Evolutionary conservation across 345 rosid genomes (phyloP), one percentile per base, ranked within the genome.

Genomic region (Gossypium bickii): DNA sequence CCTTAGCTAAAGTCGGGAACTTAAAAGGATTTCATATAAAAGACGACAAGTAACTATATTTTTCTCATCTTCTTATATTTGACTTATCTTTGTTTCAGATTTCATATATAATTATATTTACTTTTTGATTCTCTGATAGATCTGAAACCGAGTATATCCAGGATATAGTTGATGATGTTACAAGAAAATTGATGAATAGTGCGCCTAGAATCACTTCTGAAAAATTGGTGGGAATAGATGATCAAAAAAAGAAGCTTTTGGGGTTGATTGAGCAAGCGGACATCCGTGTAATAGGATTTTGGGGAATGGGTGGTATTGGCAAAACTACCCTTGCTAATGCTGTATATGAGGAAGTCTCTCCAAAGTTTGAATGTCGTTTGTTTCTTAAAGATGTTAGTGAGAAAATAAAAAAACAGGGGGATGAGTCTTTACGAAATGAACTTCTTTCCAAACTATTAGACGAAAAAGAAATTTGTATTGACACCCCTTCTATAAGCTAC

Each of bases 241-340:
- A 2, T 38, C 68, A 63, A 6, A 63, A 9, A 27, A 29, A 13
- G 11, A 60, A 5, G 43, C 27, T 60, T 25, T 60, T 60, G 24
- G 2, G 20, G 5, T 24, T 63, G 24, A 17, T 63, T 41, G 1
- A n/a, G 2, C 24, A 38, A 38, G n/a, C 38, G 2, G 15, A 63
- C 2, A 9, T 0, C 8, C 48, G 68, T 9, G 68, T 38, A 3
- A 38, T 63, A 17, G 68, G 49, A 63, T 17, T n/a, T 1, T 63
- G 68, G 18, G 68, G 68, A 6, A 63, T 63, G 68, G 48, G 68
- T 63, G 67, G 67, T 2, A 34, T 63, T 34, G 67, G 67, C 47
- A 63, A 63, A 34, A 63, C 47, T 16, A 34, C 24, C 3, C 67
- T 63, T 34, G 67, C 57, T 38, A 5, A 63, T 2, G 45, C 47